These are phyloP conservation scores for Phaeoacremonium minimum DNA, from an alignment of 2,329 filamentous ascomycete species.

Conservation along the genomic window DNA sequence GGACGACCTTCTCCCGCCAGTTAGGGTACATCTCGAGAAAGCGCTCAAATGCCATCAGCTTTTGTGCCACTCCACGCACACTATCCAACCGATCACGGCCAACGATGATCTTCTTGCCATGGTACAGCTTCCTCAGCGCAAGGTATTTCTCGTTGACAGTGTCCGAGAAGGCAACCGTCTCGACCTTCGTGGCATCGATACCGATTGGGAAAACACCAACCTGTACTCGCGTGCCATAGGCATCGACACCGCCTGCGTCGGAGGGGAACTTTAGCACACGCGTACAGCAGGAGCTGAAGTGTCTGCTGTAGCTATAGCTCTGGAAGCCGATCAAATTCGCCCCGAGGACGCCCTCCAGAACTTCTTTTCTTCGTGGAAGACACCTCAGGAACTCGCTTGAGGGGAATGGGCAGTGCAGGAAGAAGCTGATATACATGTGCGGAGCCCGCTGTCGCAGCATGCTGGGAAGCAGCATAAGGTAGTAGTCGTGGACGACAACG, in stretches of 20 bases:
- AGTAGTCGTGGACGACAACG: constrained; percentile 90
- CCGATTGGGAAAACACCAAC: constrained; percentile 94
- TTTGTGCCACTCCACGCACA: constrained; percentile 90
- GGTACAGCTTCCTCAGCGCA: constrained; percentile 71
- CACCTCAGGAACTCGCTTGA: constrained; percentile 94
- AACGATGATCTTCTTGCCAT: constrained; percentile 92
- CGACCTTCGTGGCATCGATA: constrained; percentile 80
- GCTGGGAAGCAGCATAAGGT: constrained; percentile 83
- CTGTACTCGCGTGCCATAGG: constrained; percentile 82
- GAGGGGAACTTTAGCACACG: constrained; percentile 88
- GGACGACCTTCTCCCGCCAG: constrained; percentile 86
- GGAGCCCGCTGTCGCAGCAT: constrained; percentile 82
- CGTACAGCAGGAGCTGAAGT: constrained; percentile 92
- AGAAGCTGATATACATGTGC: constrained; percentile 92
- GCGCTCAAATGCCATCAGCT: constrained; percentile 87
- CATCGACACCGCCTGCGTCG: constrained; percentile 78
- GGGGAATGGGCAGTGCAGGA: constrained; percentile 89
- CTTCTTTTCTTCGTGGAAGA: constrained; percentile 80
- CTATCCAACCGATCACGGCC: constrained; percentile 91
- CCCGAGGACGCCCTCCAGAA: constrained; percentile 84
- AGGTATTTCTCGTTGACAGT: constrained; percentile 67
- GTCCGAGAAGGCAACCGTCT: constrained; percentile 68
- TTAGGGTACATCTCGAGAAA: constrained; percentile 89
- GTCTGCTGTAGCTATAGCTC: constrained; percentile 89
- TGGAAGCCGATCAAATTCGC: constrained; percentile 94